A percentile compares a stretch with the other conserved stretches of the same genome.
phyloP scores from a whole-genome alignment of 1,284 basidiomycete genomes.

The Phaffia rhodozyma region DNA sequence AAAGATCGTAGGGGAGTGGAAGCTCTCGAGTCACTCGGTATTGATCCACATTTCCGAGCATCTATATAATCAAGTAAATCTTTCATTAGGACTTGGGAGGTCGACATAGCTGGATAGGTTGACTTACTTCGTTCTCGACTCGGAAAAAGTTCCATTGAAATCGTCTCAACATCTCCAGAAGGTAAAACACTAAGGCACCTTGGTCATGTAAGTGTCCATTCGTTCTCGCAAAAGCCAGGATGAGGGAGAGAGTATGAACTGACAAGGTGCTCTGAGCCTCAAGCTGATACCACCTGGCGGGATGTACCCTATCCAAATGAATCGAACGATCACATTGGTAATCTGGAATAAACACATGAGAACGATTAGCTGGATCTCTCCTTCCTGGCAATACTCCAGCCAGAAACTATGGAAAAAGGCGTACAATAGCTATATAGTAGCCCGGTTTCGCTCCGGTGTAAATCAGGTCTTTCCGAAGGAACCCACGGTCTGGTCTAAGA shows the following conservation, averaged over 20 bases:
- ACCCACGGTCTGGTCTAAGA: conserved; percentile 49
- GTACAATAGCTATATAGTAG: conserved; percentile 41
- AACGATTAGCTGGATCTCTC: conserved; percentile 40
- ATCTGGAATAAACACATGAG: conserved; percentile 31
- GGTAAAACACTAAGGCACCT: conserved; percentile 40
- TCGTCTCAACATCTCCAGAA: conserved; percentile 67
- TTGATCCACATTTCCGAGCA: conserved; percentile 70
- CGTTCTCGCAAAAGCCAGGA: neutral
- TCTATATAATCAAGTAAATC: conserved; percentile 26
- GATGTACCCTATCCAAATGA: conserved; percentile 70
- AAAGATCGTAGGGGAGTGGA: conserved; percentile 57
- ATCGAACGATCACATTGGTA: conserved; percentile 61
- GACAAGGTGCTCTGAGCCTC: conserved; percentile 49
- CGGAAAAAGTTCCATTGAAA: conserved; percentile 86
- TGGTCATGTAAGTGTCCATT: neutral
- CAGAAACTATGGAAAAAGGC: neutral
- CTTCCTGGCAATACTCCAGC: too few species aligned
- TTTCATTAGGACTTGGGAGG: too few species aligned
- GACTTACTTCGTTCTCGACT: conserved; percentile 12
- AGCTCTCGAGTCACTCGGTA: conserved; percentile 70
- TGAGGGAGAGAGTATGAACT: neutral
- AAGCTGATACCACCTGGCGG: conserved; percentile 44
- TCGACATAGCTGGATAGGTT: conserved; percentile 9
- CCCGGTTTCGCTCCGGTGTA: conserved; percentile 40
- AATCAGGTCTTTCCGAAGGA: conserved; percentile 62